These are phyloP conservation scores for Sarocladium oryzae DNA, from an alignment of 2,329 filamentous ascomycete species.

Conservation along the genomic window DNA sequence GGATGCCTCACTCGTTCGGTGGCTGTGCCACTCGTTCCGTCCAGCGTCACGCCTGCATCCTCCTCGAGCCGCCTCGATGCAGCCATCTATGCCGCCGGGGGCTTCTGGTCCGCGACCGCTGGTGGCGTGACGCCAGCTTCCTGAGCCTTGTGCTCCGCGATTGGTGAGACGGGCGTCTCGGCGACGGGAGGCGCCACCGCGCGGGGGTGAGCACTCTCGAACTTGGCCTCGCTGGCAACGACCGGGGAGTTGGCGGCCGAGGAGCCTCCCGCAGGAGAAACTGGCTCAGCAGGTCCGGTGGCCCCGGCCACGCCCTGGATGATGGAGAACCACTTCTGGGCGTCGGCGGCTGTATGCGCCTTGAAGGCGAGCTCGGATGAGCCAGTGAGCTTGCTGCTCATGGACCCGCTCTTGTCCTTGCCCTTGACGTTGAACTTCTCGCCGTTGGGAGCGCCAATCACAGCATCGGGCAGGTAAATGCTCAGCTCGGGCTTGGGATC, in stretches of 20 bases:
- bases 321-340: conserved; percentile 76
- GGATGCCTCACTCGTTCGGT: background rate
- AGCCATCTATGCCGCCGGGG: conserved; percentile 14
- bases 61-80: background rate
- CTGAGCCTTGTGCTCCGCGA: conserved; percentile 31
- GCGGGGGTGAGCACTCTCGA: conserved; percentile 17
- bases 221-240: conserved; percentile 10
- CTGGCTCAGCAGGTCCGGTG: conserved; percentile 29
- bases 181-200: conserved; percentile 14
- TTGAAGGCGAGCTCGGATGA: conserved; percentile 80
- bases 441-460: conserved; percentile 64
- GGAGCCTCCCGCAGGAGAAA: conserved; percentile 19
- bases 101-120: conserved; percentile 15
- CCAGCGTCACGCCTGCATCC: background rate
- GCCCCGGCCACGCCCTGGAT: conserved; percentile 55
- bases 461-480: conserved; percentile 86
- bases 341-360: conserved; percentile 72
- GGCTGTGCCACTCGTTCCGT: too few relatives aligned
- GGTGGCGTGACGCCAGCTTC: conserved; percentile 36
- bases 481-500: conserved; percentile 82
- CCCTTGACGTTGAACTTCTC: conserved; percentile 93
- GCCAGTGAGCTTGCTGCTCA: conserved; percentile 76
- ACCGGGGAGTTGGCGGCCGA: conserved; percentile 1
- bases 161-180: conserved; percentile 14
- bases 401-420: conserved; percentile 77